phyloP scores from a whole-genome alignment of 495 filamentous ascomycete species.

The Chaetomium tenue region DNA sequence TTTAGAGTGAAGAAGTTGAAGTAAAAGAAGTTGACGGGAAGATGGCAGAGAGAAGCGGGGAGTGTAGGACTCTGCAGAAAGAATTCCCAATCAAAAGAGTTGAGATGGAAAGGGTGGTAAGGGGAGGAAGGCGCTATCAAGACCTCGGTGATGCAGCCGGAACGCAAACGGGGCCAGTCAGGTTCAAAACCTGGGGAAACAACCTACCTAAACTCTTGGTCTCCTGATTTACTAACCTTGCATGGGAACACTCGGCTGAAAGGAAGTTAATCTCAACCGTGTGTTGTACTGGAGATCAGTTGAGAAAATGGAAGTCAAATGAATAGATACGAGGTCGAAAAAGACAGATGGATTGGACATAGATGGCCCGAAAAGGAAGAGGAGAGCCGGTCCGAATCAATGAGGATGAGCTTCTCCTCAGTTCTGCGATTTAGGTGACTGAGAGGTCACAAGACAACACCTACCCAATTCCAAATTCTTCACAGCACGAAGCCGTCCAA shows the following conservation, averaged over 20 bases:
- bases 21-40: slow-evolving; percentile 13
- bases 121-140: background rate
- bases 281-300: background rate
- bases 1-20: slow-evolving; percentile 9
- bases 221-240: background rate
- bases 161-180: too few relatives aligned
- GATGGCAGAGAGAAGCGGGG: slow-evolving; percentile 20
- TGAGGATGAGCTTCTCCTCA: background rate
- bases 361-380: too few relatives aligned
- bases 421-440: background rate
- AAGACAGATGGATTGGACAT: too few relatives aligned
- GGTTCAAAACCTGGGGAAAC: background rate
- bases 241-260: background rate
- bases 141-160: background rate
- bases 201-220: background rate
- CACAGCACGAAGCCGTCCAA: background rate
- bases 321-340: too few relatives aligned
- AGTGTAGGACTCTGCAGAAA: background rate
- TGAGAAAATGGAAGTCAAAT: background rate
- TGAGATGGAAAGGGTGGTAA: background rate
- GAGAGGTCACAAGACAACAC: background rate
- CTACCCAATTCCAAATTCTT: background rate
- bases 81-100: background rate
- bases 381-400: too few relatives aligned
- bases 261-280: background rate